Base-by-base conservation (phyloP, 1,284 basidiomycete genomes). In the Cerrena zonata region DNA sequence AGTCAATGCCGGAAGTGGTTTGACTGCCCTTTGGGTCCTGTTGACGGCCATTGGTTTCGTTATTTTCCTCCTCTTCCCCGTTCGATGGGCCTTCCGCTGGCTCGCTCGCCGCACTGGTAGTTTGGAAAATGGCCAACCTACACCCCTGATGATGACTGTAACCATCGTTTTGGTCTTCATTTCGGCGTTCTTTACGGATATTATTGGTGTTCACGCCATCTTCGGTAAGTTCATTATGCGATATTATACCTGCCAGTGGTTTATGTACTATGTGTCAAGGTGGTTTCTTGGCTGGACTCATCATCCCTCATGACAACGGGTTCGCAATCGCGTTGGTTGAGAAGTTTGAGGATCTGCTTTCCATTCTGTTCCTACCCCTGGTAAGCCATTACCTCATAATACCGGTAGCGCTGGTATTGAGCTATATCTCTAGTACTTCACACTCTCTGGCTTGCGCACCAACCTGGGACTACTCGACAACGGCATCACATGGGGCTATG, bases 251-350 rank as follows among this genome's bases (percentile, higher is more conserved):
- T 44, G 23, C 51, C 15, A 13, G 15, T 39, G 2, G 4, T 42
- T 25, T 27, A n/a, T n/a, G n/a, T n/a, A n/a, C n/a, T n/a, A n/a
- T n/a, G n/a, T 13, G 13, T 22, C 15, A 50, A 84, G 86, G 89
- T 52, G 89, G 85, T 1, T 96, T 96, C 74, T 63, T 96, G 48
- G 88, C 90, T 19, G 94, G 93, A 40, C 73, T 96, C 12, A 84
- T 94, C 61, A 83, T 96, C 43, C 93, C 94, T 5, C 87, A 92
- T 58, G 85, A 94, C 47, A 88, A 89, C 49, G 91, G 90, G 2
- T 93, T 84, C 63, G 88, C 82, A 3, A 90, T 92, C 45, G 77
- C 83, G 0, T 66, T 93, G 5, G 79, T 82, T 0, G 84, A 86
- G 61, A 86, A 82, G 68, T 70, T 93, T 21, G 91, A 94, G 68